Conservation (phyloP, 768 basidiomycete genomes). For the Mycena albidolilacea region DNA sequence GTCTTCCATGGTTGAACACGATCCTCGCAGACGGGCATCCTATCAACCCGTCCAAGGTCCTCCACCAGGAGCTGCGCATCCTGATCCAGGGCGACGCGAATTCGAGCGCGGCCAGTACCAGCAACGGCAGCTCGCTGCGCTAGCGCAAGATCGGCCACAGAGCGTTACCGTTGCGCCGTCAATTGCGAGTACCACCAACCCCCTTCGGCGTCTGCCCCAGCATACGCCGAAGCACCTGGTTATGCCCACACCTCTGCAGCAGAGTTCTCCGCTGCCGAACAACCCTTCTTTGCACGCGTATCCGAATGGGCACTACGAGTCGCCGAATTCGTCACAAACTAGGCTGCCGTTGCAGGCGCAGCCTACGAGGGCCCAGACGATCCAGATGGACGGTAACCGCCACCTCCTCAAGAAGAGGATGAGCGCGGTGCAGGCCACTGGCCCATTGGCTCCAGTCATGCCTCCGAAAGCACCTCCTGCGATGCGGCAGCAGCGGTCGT, state of each 20-base stretch:
- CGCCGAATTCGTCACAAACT: constrained; percentile 35
- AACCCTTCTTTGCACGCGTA: background rate
- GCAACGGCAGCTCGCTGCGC: constrained; percentile 1
- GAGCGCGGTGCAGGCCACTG: constrained; percentile 9
- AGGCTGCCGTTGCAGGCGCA: constrained; percentile 33
- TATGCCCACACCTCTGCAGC: constrained; percentile 80
- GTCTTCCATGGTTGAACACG: constrained; percentile 18
- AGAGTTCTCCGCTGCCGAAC: constrained; percentile 40
- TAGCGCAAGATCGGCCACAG: constrained; percentile 23
- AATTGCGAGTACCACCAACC: constrained; percentile 31
- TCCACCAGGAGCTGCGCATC: constrained; percentile 15
- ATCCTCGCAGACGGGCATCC: constrained; percentile 23
- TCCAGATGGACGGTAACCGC: constrained; percentile 37
- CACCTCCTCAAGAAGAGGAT: constrained; percentile 33
- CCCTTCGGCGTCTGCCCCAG: constrained; percentile 42
- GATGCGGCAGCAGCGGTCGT: constrained; percentile 29
- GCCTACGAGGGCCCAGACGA: constrained; percentile 30
- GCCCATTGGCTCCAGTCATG: background rate
- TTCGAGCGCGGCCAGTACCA: constrained; percentile 13
- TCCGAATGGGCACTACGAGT: constrained; percentile 18
- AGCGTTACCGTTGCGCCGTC: constrained; percentile 32
- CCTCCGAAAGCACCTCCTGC: constrained; percentile 24
- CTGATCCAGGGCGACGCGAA: constrained; percentile 12
- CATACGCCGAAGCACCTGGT: constrained; percentile 77
- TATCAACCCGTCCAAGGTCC: constrained; percentile 17